Evolutionary conservation across 805 yeast genomes (phyloP), one percentile per base, ranked within the genome.

Genomic region (Priceomyces melissophilus): DNA sequence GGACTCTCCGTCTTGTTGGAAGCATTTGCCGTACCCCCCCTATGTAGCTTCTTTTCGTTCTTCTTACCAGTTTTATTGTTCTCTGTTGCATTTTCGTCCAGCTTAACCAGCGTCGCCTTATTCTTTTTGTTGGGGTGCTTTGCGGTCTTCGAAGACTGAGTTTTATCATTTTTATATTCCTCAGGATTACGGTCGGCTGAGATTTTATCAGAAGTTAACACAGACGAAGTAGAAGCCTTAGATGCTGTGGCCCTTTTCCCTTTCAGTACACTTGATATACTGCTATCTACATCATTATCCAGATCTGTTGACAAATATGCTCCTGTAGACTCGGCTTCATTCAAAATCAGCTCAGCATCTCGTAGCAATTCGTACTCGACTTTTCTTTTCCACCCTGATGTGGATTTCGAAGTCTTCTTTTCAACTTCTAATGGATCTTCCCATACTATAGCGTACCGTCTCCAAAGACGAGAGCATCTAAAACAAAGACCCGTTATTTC

Each of bases 391-490:
- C 82, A 78, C 1, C 77, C 77, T 29, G 71, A 72, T 14, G 76
- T 74, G 10, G 79, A 57, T 35, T 57, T 60, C 11, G 62, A 52
- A 28, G 53, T 59, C 43, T 76, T 78, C 55, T 71, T 77, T 32
- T 79, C 61, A 0, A 87, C 80, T 40, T 82, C 88, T 16, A 63
- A 50, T 0, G 96, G 96, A 27, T 79, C 80, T 48, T 82, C 87
- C 98, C 98, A 93, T 8, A 69, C 71, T 0, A 87, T 81, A 0
- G 89, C 96, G 60, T 91, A 91, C 30, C 95, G 67, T 58, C 96
- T 74, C 98, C 98, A 91, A 23, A 93, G 56, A 43, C 85, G 73
- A 0, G 96, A 96, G 67, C 99, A 91, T 40, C 98, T 70, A 23
- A 75, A 63, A 59, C 99, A 91, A 10, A 91, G 65, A 0, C 89